Base-by-base conservation (phyloP, 2,329 filamentous ascomycete species). In the Colletotrichum acutatum region DNA sequence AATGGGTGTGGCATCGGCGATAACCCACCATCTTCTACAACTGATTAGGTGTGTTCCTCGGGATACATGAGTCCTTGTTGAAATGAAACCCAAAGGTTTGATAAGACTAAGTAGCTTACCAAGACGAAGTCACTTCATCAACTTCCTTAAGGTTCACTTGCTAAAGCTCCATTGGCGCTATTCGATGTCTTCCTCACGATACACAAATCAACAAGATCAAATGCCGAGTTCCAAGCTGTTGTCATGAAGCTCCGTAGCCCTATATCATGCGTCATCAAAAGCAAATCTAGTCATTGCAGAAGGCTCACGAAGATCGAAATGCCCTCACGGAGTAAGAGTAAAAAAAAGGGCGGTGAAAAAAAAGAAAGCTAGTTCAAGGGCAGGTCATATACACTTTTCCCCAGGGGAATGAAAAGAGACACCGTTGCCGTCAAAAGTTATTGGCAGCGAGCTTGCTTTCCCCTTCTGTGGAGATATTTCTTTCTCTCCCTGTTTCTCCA, bases 341-440 rank as follows among this genome's bases (percentile, higher is more conserved):
- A 68, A 74, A 74, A 67, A 63, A 64, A 75, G 76, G 75, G 74
- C 58, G 65, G 73, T 71, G 69, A 69, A 75, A 71, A 77, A 78
- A 78, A 78, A 75, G 76, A 77, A 78, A 70, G 77, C 79, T 73
- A 71, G 60, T 71, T 71, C 66, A 66, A 68, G 56, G 60, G 56
- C 56, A 62, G 61, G 79, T 76, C 78, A 82, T 81, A 71, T 80
- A 81, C 79, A 82, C 76, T 74, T 77, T 76, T 74, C 37, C 52
- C 16, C 30, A 30, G 19, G 42, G 49, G 19, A 7, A 49, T 42
- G 52, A 56, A 58, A 19, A 49, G 46, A 66, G 60, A 46, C 67
- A 26, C 54, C 71, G 24, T 56, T 54, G 62, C 52, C 52, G 19
- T 32, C 9, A 42, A n/a, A 61, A 26, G 11, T 34, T 49, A 54